Evolutionary conservation across 2,329 filamentous ascomycete genomes (phyloP).

Genomic region (Scolecobasidium constrictum): DNA sequence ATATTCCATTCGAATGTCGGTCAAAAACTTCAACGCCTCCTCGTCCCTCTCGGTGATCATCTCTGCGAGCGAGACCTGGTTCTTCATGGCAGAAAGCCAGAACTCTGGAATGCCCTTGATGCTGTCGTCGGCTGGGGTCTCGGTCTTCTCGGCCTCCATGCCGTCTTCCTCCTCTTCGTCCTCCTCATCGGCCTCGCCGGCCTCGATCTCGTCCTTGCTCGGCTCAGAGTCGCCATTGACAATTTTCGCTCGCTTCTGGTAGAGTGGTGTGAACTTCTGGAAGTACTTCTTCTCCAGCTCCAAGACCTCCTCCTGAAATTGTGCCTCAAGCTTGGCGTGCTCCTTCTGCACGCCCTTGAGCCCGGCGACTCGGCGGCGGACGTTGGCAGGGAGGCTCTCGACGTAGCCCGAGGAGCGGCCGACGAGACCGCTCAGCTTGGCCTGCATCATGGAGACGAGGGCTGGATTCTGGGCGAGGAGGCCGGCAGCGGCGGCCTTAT

Average conservation of each 20-base stretch:
- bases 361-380: slow-evolving; percentile 87
- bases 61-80: slow-evolving; percentile 91
- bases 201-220: slow-evolving; percentile 74
- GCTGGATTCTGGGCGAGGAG: slow-evolving; percentile 81
- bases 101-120: slow-evolving; percentile 90
- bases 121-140: slow-evolving; percentile 35
- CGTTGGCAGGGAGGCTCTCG: slow-evolving; percentile 80
- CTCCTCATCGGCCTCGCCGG: slow-evolving; percentile 70
- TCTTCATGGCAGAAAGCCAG: slow-evolving; percentile 99
- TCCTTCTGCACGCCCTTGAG: slow-evolving; percentile 98
- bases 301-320: slow-evolving; percentile 97
- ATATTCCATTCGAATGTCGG: slow-evolving; percentile 97
- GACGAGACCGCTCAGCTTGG: slow-evolving; percentile 84
- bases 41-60: slow-evolving; percentile 99
- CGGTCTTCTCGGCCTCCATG: slow-evolving; percentile 45
- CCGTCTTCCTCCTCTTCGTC: slow-evolving; percentile 50
- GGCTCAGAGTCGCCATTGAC: slow-evolving; percentile 82
- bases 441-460: slow-evolving; percentile 95
- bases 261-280: slow-evolving; percentile 94
- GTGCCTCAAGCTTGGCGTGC: slow-evolving; percentile 93
- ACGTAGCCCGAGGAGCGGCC: slow-evolving; percentile 96
- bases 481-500: slow-evolving; percentile 75
- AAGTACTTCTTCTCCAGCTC: slow-evolving; percentile 99
- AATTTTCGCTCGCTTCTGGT: slow-evolving; percentile 87
- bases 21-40: slow-evolving; percentile 77